A percentile compares a stretch with the other conserved stretches of the same genome.
phyloP scores from a whole-genome alignment of 75 land plant genomes.

The Pinus taeda region DNA sequence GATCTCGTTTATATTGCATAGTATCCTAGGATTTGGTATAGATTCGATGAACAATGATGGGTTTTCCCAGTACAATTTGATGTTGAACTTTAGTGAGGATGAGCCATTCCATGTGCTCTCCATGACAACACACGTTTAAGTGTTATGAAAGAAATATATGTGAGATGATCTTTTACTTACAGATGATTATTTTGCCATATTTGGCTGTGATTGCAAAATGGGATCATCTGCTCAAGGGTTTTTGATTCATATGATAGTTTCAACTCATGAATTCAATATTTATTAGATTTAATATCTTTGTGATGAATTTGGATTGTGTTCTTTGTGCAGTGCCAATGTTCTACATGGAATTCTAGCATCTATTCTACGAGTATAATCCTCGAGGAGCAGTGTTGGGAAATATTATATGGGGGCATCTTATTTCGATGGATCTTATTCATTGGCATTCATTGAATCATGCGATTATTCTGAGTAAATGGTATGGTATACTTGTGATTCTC shows the following conservation, averaged over 20 bases:
- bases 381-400: constrained; percentile 35
- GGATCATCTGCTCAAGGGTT: no score
- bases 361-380: constrained; percentile 45
- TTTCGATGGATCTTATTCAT: constrained; percentile 70
- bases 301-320: background rate
- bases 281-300: background rate
- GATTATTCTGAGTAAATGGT: constrained; percentile 52
- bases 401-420: constrained; percentile 80
- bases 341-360: constrained; percentile 31
- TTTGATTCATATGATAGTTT: background rate
- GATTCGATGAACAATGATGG: no score
- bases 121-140: no score
- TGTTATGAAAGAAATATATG: no score
- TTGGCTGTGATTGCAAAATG: no score
- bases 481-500: constrained; percentile 57
- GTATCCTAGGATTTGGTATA: no score
- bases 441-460: constrained; percentile 54
- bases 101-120: no score
- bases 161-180: no score
- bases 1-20: no score
- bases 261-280: background rate
- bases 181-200: no score
- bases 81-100: no score
- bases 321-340: constrained; percentile 26
- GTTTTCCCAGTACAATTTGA: no score